Evolutionary conservation across 2,329 filamentous ascomycete species (phyloP), one percentile per base, ranked within the genome.

Genomic region (Coniochaeta sp.): DNA sequence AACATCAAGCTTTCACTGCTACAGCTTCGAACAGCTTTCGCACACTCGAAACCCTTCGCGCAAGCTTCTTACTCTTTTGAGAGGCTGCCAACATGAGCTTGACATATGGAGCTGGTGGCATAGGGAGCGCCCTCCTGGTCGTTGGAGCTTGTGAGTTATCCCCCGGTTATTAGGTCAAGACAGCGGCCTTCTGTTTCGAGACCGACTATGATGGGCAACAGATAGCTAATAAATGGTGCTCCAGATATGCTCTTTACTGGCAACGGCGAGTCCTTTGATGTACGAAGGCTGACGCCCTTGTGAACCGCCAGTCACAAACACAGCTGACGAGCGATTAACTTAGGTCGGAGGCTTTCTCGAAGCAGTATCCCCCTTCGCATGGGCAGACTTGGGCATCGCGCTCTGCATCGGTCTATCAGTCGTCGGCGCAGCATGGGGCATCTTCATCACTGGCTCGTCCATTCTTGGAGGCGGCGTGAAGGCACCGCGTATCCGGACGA

Each of bases 191-290:
- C 17, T 62, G 7, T 19, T 14, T 57, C n/a, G 31, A 22, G 34
- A 31, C 16, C 12, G 34, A 17, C 31, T 11, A 38, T 36, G n/a
- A 57, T 22, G 54, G n/a, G 54, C 54, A 31, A 57, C 62, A 36
- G 57, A 22, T 47, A 57, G 47, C 47, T 52, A 17, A 52, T 24
- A n/a, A 12, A 17, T 47, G 2, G 47, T 61, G 58, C 38, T 47
- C 63, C 75, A 99, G 95, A 99, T 78, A 96, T 99, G 91, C 91
- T 99, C 74, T 97, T 99, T 74, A 96, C 95, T 71, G 92, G 91
- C 72, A 92, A 90, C 75, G 95, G 96, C 73, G 93, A 99, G 82
- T 82, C 89, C 62, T 99, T 99, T 79, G 96, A 99, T 79, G 91
- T 92, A 84, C 58, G 8, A 62, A 24, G 33, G 31, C 31, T 28